Conservation (phyloP, 2,329 filamentous ascomycete genomes). For the Endothia cerciana region DNA sequence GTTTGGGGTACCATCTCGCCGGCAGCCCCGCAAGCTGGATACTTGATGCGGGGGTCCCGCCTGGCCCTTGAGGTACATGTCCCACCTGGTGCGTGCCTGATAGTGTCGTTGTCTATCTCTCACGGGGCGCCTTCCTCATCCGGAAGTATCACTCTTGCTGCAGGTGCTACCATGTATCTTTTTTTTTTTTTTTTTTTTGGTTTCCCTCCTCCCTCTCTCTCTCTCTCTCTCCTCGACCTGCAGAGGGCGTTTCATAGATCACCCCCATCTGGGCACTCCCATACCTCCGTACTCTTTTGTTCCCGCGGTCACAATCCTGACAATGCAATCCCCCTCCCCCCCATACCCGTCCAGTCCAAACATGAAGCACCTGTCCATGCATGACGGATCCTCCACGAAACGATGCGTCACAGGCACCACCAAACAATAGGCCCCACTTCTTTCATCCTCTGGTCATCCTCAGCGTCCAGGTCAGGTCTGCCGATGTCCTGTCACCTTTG, state of each 20-base stretch:
- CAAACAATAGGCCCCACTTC: background rate
- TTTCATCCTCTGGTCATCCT: background rate
- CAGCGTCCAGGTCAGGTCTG: background rate
- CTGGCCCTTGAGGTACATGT: no score
- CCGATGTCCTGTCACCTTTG: background rate
- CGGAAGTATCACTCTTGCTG: background rate
- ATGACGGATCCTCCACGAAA: constrained; percentile 5
- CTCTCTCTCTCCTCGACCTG: constrained; percentile 12
- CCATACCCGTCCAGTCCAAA: constrained; percentile 3
- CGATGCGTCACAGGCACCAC: constrained; percentile 12
- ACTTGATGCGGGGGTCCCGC: no score
- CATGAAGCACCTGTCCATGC: constrained; percentile 17
- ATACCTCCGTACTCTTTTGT: no score
- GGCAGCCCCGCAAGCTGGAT: no score
- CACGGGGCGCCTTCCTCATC: constrained; percentile 1
- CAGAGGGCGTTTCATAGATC: constrained; percentile 25
- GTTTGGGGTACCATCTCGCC: no score
- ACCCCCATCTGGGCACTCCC: no score
- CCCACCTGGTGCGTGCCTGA: background rate
- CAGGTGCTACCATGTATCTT: background rate
- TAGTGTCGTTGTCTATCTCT: background rate
- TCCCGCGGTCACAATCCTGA: no score
- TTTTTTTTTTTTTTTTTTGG: background rate
- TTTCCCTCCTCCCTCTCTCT: background rate
- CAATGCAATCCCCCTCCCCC: no score